These are phyloP conservation scores for Teunomyces tritomae DNA, from an alignment of 805 yeast species.

Conservation along the genomic window DNA sequence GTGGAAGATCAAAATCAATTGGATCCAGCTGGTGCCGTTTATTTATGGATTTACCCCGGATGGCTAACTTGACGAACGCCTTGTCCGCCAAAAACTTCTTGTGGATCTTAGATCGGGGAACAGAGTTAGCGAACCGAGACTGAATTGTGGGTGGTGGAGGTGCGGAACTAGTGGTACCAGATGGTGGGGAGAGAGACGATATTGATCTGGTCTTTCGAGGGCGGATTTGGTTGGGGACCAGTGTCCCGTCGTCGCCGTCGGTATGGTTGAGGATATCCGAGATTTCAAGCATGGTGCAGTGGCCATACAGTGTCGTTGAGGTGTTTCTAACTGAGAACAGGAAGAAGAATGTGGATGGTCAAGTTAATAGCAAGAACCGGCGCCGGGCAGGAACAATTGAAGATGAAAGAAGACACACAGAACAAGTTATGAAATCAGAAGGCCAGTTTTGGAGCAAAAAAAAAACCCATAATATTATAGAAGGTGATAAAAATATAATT, in stretches of 20 bases:
- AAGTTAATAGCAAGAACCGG: background rate
- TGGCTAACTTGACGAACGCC: conserved; percentile 20
- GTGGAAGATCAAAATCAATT: background rate
- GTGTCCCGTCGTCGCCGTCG: conserved; percentile 3
- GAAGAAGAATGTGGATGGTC: background rate
- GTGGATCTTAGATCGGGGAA: conserved; percentile 14
- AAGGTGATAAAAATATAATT: conserved; percentile 1
- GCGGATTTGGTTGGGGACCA: background rate
- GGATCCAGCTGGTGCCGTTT: conserved; percentile 6
- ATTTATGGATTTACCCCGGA: conserved; percentile 30
- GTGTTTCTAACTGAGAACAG: background rate
- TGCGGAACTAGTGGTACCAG: background rate
- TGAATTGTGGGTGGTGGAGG: background rate
- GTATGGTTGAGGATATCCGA: conserved; percentile 16
- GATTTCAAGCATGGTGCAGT: conserved; percentile 15
- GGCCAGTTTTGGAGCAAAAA: conserved; percentile 1
- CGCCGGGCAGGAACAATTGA: background rate
- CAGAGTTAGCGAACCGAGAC: background rate
- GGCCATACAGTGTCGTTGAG: background rate
- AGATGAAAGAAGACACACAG: background rate
- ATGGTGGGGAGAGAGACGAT: conserved; percentile 5
- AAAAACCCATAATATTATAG: conserved; percentile 1
- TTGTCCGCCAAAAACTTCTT: conserved; percentile 7
- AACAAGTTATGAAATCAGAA: conserved; percentile 1
- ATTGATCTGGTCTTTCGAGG: background rate